A percentile compares a stretch with the other conserved stretches of the same genome.
Evolutionary conservation across 805 yeast species (phyloP).

Genomic region (Starmera quercuum): DNA sequence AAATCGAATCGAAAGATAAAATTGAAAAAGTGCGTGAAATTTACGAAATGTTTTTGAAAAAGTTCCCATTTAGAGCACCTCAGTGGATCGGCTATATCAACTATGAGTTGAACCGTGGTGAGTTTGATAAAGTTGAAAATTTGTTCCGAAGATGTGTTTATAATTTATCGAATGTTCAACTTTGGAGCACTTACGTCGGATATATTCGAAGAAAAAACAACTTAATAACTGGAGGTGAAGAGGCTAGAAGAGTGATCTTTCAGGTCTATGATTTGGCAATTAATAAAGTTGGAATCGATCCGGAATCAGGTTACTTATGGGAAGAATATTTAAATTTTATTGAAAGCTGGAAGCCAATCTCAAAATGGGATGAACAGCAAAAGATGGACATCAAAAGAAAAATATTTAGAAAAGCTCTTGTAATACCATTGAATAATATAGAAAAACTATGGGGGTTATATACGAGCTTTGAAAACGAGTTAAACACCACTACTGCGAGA

Average conservation of each 20-base stretch:
- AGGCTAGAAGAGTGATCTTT: conserved; percentile 62
- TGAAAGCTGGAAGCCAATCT: conserved; percentile 68
- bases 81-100: conserved; percentile 74
- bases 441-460: conserved; percentile 79
- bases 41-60: conserved; percentile 51
- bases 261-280: conserved; percentile 83
- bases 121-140: conserved; percentile 56
- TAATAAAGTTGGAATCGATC: conserved; percentile 71
- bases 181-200: conserved; percentile 73
- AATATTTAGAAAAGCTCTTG: conserved; percentile 58
- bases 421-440: conserved; percentile 68
- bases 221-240: conserved; percentile 75
- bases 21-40: conserved; percentile 50
- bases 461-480: conserved; percentile 74
- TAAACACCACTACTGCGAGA: conserved; percentile 70
- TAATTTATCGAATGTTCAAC: conserved; percentile 50
- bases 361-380: conserved; percentile 80
- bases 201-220: conserved; percentile 66
- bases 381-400: conserved; percentile 70
- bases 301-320: conserved; percentile 68
- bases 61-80: conserved; percentile 61
- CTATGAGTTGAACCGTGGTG: conserved; percentile 56
- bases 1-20: conserved; percentile 43
- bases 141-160: conserved; percentile 60
- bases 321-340: conserved; percentile 74